Evolutionary conservation across 2,329 filamentous ascomycete species (phyloP), one percentile per base, ranked within the genome.

Genomic region (Rugonectria rugulosa): DNA sequence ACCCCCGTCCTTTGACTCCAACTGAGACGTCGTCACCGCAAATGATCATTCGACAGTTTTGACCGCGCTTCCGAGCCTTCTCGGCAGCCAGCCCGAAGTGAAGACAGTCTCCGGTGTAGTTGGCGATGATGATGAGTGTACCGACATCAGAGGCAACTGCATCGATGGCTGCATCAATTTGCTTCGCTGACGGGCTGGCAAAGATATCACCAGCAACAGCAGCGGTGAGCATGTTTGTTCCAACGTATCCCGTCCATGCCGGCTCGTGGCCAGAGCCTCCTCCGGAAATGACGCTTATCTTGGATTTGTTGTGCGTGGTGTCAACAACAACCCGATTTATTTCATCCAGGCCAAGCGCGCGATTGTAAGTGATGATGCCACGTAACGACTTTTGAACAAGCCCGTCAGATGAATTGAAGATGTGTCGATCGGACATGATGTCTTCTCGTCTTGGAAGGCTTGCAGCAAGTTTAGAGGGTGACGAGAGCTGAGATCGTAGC

Each of bases 31-130:
- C 87, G 64, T 89, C 87, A 14, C 81, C 85, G 50, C 89, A 82
- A 38, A 87, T 82, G 29, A 87, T 82, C 79, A 89, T 87, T 57
- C 88, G 83, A 1, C 84, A 82, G 14, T 83, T 73, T n/a, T 86
- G 73, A 1, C 86, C 27, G 4, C 31, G 6, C 4, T 23, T 27
- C 7, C 87, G 81, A 14, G 85, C 85, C 69, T 88, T 88, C 69
- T 89, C 86, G 5, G 85, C 82, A 1, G 84, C 86, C 77, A 89
- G 83, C 26, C 86, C 85, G 63, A 88, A 89, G 71, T 88, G 86
- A 57, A 89, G 73, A 34, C 88, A 79, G 66, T 83, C 81, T 9
- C 81, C 81, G 4, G 84, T 87, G 64, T 87, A 87, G 69, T 88
- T 89, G 82, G 87, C 88, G 7, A 87, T 82, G n/a, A 89, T 78